phyloP scores from a whole-genome alignment of 306 rosid genomes.

The Vigna reflexopilosa region DNA sequence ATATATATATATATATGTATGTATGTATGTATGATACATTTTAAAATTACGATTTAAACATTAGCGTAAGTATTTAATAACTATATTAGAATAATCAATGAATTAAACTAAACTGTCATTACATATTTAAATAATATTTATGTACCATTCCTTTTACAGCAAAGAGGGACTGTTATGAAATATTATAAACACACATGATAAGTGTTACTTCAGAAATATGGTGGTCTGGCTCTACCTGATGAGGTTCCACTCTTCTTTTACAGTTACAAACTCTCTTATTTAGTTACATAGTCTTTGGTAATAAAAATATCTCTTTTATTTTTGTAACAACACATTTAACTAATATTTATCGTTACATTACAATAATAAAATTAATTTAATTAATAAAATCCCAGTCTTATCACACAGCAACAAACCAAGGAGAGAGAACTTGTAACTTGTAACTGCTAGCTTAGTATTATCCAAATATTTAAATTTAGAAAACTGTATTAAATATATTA shows the following conservation, averaged over 20 bases:
- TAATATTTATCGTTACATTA: not conserved
- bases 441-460: not conserved
- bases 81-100: too few relatives aligned
- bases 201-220: too few relatives aligned
- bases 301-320: constrained; percentile 22
- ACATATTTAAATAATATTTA: too few relatives aligned
- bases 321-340: not conserved
- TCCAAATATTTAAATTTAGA: constrained; percentile 1
- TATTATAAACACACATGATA: too few relatives aligned
- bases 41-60: too few relatives aligned
- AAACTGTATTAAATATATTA: not conserved
- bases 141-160: too few relatives aligned
- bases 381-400: not conserved
- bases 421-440: constrained; percentile 36
- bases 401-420: not conserved
- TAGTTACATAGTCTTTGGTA: constrained; percentile 16
- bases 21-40: too few relatives aligned
- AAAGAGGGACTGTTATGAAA: too few relatives aligned
- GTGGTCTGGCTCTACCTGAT: constrained; percentile 11
- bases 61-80: too few relatives aligned
- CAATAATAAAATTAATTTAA: not conserved
- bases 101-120: too few relatives aligned
- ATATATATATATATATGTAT: too few relatives aligned
- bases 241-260: constrained; percentile 55
- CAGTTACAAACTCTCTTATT: constrained; percentile 45